Conservation (phyloP, 306 rosid species). For the Lathyrus aphaca region DNA sequence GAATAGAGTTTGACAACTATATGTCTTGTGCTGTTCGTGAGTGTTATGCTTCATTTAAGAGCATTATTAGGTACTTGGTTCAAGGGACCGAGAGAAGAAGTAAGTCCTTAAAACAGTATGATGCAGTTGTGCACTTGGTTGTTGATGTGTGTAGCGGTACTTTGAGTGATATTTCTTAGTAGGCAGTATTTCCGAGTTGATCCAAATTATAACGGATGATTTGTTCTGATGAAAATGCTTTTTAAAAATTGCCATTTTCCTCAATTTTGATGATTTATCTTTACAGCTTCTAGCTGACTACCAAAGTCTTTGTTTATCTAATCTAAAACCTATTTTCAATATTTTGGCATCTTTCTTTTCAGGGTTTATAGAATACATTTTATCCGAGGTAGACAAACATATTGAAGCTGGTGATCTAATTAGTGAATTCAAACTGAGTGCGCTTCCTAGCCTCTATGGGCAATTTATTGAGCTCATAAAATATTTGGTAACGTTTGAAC, state of each 20-base stretch:
- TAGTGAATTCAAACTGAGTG: slow-evolving; percentile 71
- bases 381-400: slow-evolving; percentile 67
- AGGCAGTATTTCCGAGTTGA: slow-evolving; percentile 3
- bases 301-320: not conserved
- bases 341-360: slow-evolving; percentile 39
- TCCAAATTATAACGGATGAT: slow-evolving; percentile 2
- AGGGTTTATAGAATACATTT: slow-evolving; percentile 78
- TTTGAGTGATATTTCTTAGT: slow-evolving; percentile 10
- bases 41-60: slow-evolving; percentile 89
- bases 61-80: slow-evolving; percentile 72
- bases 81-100: slow-evolving; percentile 72
- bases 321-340: slow-evolving; percentile 12
- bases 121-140: slow-evolving; percentile 5
- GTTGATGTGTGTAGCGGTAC: slow-evolving; percentile 32
- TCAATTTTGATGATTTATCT: not conserved
- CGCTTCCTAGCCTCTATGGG: slow-evolving; percentile 83
- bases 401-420: slow-evolving; percentile 51
- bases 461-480: slow-evolving; percentile 72
- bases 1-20: slow-evolving; percentile 68
- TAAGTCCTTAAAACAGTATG: slow-evolving; percentile 47
- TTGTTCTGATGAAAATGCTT: not conserved
- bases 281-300: slow-evolving; percentile 17
- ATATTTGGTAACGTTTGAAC: slow-evolving; percentile 62
- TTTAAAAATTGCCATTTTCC: slow-evolving; percentile 5
- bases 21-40: slow-evolving; percentile 95